Percentiles rank a stretch among this genome's conserved stretches.
Evolutionary conservation across 768 basidiomycete species (phyloP).

Genomic region (Suillus occidentalis): DNA sequence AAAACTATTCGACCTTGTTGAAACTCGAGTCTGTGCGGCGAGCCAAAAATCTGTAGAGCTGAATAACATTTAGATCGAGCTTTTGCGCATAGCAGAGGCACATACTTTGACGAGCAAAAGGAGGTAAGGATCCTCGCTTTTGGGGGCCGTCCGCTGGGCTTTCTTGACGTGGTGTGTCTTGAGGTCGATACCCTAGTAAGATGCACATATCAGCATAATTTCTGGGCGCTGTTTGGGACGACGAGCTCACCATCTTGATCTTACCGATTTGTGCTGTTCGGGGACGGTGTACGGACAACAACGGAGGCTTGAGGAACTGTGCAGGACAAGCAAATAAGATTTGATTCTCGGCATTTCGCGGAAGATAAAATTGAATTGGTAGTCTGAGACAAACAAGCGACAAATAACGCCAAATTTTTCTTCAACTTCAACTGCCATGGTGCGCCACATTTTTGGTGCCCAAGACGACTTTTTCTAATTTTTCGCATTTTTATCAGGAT

Average conservation of each 20-base stretch:
- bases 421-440: conserved; percentile 69
- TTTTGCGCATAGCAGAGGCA: conserved; percentile 14
- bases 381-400: conserved; percentile 31
- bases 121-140: conserved; percentile 99
- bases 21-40: conserved; percentile 94
- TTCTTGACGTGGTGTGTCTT: conserved; percentile 98
- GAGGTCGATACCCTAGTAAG: conserved; percentile 88
- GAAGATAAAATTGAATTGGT: conserved; percentile 28
- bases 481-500: conserved; percentile 21
- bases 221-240: conserved; percentile 33
- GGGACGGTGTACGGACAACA: conserved; percentile 37
- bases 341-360: conserved; percentile 22
- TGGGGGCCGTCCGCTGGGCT: conserved; percentile 89
- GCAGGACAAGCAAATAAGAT: conserved; percentile 46
- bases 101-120: conserved; percentile 95
- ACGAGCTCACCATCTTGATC: conserved; percentile 80
- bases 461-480: conserved; percentile 4
- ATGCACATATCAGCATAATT: conserved; percentile 16
- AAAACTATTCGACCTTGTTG: conserved; percentile 70
- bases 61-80: conserved; percentile 12
- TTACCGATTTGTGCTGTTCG: conserved; percentile 56
- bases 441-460: conserved; percentile 37
- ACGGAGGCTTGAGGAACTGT: conserved; percentile 68
- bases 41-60: conserved; percentile 99
- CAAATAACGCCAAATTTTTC: conserved; percentile 43